phyloP scores from a whole-genome alignment of 805 yeast genomes.

The Ogataea corticis region DNA sequence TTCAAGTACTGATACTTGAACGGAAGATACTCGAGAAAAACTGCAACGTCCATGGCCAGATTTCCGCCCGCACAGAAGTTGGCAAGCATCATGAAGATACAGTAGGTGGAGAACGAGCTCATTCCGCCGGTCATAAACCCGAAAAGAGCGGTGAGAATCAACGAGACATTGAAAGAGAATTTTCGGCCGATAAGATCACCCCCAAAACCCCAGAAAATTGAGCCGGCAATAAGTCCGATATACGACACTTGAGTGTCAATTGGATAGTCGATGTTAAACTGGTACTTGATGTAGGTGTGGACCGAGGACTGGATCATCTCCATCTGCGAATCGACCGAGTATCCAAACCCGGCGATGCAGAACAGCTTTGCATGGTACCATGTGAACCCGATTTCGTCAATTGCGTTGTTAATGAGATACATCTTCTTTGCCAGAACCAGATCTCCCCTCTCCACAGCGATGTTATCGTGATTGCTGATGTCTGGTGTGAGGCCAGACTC shows the following conservation, averaged over 20 bases:
- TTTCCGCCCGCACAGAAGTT: slow-evolving; percentile 55
- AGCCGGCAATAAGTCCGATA: slow-evolving; percentile 50
- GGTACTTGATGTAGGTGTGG: slow-evolving; percentile 42
- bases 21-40: slow-evolving; percentile 51
- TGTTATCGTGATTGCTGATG: slow-evolving; percentile 17
- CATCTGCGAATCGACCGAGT: slow-evolving; percentile 48
- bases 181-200: slow-evolving; percentile 56
- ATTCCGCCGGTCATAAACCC: slow-evolving; percentile 50
- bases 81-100: slow-evolving; percentile 42
- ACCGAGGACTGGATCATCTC: slow-evolving; percentile 43
- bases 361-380: slow-evolving; percentile 47
- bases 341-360: slow-evolving; percentile 50
- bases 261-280: slow-evolving; percentile 41
- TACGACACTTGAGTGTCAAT: slow-evolving; percentile 43
- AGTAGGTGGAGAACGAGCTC: slow-evolving; percentile 45
- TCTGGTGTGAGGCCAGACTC: slow-evolving; percentile 15
- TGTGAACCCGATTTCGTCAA: slow-evolving; percentile 58
- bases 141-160: slow-evolving; percentile 47
- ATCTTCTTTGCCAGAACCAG: slow-evolving; percentile 38
- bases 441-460: slow-evolving; percentile 33
- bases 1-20: slow-evolving; percentile 46
- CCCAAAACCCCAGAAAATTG: slow-evolving; percentile 53
- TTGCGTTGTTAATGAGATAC: slow-evolving; percentile 44
- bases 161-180: slow-evolving; percentile 46
- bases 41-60: slow-evolving; percentile 48